These are phyloP conservation scores for Ustilago tritici DNA, from an alignment of 1,284 basidiomycete genomes.

Conservation along the genomic window DNA sequence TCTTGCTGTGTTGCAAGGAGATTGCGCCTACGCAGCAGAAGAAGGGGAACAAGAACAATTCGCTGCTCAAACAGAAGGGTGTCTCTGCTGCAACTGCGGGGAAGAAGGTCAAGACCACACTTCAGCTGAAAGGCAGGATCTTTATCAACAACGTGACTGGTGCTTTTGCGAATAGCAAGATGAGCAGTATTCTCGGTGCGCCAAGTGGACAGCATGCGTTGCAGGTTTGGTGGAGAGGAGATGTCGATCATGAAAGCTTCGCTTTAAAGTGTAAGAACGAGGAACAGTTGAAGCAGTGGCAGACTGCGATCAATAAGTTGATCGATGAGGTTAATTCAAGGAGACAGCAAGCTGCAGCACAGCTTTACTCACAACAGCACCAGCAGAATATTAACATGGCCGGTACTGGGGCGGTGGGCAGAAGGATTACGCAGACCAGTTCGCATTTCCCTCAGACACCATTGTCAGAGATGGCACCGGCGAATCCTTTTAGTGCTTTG, in stretches of 20 bases:
- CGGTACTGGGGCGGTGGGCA: slow-evolving; percentile 52
- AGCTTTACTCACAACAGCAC: slow-evolving; percentile 50
- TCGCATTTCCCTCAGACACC: slow-evolving; percentile 64
- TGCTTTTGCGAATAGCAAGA: slow-evolving; percentile 73
- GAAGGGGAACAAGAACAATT: slow-evolving; percentile 66
- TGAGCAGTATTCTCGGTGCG: slow-evolving; percentile 46
- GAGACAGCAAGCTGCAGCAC: slow-evolving; percentile 49
- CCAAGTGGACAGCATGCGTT: slow-evolving; percentile 71
- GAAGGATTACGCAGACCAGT: slow-evolving; percentile 49
- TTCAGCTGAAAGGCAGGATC: slow-evolving; percentile 94
- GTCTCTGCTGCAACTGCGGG: slow-evolving; percentile 18
- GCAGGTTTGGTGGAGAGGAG: slow-evolving; percentile 92
- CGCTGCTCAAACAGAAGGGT: slow-evolving; percentile 57
- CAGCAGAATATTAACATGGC: slow-evolving; percentile 57
- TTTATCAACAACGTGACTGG: slow-evolving; percentile 96
- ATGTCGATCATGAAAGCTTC: slow-evolving; percentile 90
- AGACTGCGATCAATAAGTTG: slow-evolving; percentile 85
- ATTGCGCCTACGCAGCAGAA: slow-evolving; percentile 71
- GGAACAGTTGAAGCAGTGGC: slow-evolving; percentile 93
- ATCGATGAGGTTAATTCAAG: slow-evolving; percentile 74
- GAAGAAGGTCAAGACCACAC: slow-evolving; percentile 74
- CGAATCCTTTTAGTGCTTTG: slow-evolving; percentile 47
- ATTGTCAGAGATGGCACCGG: slow-evolving; percentile 50
- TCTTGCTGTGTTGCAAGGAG: slow-evolving; percentile 98
- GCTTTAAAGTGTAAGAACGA: slow-evolving; percentile 91